Evolutionary conservation across 805 yeast species (phyloP).

Genomic region (Candida nitratophila): DNA sequence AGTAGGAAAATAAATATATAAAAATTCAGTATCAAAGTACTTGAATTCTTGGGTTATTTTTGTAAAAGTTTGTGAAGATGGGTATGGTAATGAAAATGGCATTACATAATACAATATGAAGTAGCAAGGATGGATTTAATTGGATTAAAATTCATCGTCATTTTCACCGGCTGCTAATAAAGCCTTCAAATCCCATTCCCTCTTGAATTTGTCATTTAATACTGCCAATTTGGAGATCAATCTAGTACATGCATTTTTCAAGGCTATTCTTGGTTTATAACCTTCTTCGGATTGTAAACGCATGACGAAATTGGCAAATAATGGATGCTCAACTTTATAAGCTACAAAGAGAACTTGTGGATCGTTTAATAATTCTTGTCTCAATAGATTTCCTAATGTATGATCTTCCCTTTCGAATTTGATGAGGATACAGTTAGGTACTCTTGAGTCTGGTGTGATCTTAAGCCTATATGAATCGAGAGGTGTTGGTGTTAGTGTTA

Average conservation of each 20-base stretch:
- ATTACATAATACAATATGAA: neutral
- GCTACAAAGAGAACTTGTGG: constrained; percentile 92
- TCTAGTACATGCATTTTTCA: constrained; percentile 81
- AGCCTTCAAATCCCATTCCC: constrained; percentile 90
- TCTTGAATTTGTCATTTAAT: constrained; percentile 70
- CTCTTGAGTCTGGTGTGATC: constrained; percentile 88
- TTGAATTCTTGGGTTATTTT: neutral
- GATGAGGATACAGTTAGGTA: constrained; percentile 89
- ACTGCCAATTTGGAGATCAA: constrained; percentile 73
- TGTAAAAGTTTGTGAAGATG: too few relatives aligned
- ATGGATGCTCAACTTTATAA: constrained; percentile 95
- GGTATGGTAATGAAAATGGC: too few relatives aligned
- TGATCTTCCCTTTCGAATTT: constrained; percentile 97
- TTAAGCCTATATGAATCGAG: constrained; percentile 41
- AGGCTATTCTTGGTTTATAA: constrained; percentile 83
- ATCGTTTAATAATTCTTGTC: constrained; percentile 82
- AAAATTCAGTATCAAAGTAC: neutral
- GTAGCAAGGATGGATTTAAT: neutral
- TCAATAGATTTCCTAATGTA: constrained; percentile 83
- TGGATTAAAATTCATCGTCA: constrained; percentile 23
- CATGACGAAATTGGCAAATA: constrained; percentile 90
- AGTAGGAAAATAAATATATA: neutral
- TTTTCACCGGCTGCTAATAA: constrained; percentile 49
- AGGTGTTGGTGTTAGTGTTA: constrained; percentile 1
- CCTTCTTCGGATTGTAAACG: constrained; percentile 96